Conservation (phyloP, 2,329 filamentous ascomycete species). For the Beauveria medogensis region DNA sequence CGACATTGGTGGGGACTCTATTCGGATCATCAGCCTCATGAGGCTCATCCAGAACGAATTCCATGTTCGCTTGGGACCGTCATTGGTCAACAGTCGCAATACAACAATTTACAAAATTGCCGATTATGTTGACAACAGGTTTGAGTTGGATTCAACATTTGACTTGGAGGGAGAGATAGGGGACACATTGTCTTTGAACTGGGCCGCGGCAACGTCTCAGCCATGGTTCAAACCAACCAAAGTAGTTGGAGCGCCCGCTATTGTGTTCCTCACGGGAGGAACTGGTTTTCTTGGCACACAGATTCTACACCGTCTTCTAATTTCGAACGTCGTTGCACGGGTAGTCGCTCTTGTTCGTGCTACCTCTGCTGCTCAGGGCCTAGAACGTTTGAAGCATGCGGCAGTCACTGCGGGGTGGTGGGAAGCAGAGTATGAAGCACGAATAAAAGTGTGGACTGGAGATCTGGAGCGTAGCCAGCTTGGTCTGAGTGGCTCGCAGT, state of each 20-base stretch:
- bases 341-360: slow-evolving; percentile 13
- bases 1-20: slow-evolving; percentile 9
- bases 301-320: slow-evolving; percentile 9
- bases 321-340: background rate
- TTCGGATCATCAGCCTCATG: background rate
- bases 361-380: slow-evolving; percentile 2
- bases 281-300: slow-evolving; percentile 14
- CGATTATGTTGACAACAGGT: slow-evolving; percentile 1
- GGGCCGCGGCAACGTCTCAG: background rate
- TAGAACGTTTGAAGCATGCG: slow-evolving; percentile 11
- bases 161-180: background rate
- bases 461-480: slow-evolving; percentile 63
- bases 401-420: slow-evolving; percentile 15
- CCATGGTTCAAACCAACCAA: background rate
- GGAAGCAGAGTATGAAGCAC: slow-evolving; percentile 3
- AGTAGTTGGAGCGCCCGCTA: background rate
- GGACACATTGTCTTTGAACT: background rate
- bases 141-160: background rate
- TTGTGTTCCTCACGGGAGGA: slow-evolving; percentile 12
- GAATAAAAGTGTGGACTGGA: slow-evolving; percentile 60
- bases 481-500: slow-evolving; percentile 55
- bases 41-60: slow-evolving; percentile 11
- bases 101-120: slow-evolving; percentile 15
- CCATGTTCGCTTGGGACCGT: slow-evolving; percentile 9
- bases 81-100: slow-evolving; percentile 15